A percentile compares a stretch with the other conserved stretches of the same genome.
Evolutionary conservation across 345 rosid species (phyloP).

Genomic region (Citrus trifoliata): DNA sequence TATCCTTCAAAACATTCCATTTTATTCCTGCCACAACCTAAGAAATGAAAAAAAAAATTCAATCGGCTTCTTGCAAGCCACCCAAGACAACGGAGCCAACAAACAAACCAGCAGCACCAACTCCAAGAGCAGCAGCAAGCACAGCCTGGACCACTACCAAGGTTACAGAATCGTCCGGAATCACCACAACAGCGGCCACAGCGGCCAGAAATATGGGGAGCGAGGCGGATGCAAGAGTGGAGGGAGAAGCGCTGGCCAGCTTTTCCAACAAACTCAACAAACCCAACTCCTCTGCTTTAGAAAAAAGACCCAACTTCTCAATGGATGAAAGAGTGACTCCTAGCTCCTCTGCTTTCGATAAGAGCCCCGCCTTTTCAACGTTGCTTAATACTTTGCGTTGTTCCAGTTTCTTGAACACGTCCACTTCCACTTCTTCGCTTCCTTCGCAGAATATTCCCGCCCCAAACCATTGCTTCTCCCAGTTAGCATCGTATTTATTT

Average conservation of each 20-base stretch:
- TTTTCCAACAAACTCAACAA: conserved; percentile 79
- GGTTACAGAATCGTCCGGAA: conserved; percentile 79
- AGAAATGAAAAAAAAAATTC: conserved; percentile 14
- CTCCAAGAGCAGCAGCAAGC: conserved; percentile 59
- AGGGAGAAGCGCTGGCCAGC: conserved; percentile 52
- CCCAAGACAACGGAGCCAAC: conserved; percentile 76
- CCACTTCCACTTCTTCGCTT: conserved; percentile 75
- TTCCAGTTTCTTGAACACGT: conserved; percentile 92
- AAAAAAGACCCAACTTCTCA: conserved; percentile 78
- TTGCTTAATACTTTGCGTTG: conserved; percentile 79
- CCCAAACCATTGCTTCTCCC: conserved; percentile 93
- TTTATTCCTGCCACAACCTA: background rate
- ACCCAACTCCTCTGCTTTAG: conserved; percentile 91
- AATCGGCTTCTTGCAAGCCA: conserved; percentile 89
- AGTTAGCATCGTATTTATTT: conserved; percentile 58
- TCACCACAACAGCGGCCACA: conserved; percentile 53
- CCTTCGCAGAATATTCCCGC: conserved; percentile 87
- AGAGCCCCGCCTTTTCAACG: conserved; percentile 78
- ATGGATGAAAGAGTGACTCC: conserved; percentile 82
- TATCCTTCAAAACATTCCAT: background rate
- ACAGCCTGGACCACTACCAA: conserved; percentile 64
- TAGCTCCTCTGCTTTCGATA: conserved; percentile 75
- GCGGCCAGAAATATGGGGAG: conserved; percentile 80
- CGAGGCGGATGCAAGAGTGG: conserved; percentile 70
- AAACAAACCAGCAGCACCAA: conserved; percentile 69